Base-by-base conservation (phyloP, 768 basidiomycete genomes). In the Infundibulicybe gibba region DNA sequence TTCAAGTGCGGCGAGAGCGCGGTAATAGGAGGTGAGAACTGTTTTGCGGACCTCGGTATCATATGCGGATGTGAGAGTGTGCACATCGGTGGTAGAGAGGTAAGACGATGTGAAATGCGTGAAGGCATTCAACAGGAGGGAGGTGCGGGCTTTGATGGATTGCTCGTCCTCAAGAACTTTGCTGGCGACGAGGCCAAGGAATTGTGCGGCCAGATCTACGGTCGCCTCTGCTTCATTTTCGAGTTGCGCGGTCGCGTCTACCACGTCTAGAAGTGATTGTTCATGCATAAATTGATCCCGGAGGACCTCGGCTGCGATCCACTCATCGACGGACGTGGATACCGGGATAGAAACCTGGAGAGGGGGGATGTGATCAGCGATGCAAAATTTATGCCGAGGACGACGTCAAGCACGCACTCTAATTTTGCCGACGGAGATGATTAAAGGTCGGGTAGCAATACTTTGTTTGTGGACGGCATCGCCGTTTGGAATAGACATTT, bases 301-400 rank as follows among this genome's bases (percentile, higher is more conserved):
- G 48, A 95, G 80, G 59, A 94, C 83, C 70, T 95, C 93, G 43
- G 94, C 93, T 45, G 83, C 79, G 61, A 93, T 90, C 94, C 94
- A 97, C 66, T 91, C 82, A 65, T 93, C 83, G 54, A 73, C 53
- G 33, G 72, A 69, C n/a, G 89, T 83, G 40, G 91, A 85, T 49
- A 97, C 88, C 40, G 90, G 92, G 65, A 97, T 83, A 52, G 88
- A 85, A 51, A 95, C 66, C 90, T 93, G 53, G 12, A 15, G 20
- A 54, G 41, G 37, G 31, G 47, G 47, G 32, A 32, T 41, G 48
- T 40, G 21, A 45, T 41, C n/a, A 38, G 35, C 6, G 32, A 48
- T 43, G 44, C 40, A 43, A 21, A 35, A 47, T 17, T 38, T 45
- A 40, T 40, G 25, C 43, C 38, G 43, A 46, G 44, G 54, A 41